Conservation (phyloP, 129 eudicot species). For the Pittosporum tobira region DNA sequence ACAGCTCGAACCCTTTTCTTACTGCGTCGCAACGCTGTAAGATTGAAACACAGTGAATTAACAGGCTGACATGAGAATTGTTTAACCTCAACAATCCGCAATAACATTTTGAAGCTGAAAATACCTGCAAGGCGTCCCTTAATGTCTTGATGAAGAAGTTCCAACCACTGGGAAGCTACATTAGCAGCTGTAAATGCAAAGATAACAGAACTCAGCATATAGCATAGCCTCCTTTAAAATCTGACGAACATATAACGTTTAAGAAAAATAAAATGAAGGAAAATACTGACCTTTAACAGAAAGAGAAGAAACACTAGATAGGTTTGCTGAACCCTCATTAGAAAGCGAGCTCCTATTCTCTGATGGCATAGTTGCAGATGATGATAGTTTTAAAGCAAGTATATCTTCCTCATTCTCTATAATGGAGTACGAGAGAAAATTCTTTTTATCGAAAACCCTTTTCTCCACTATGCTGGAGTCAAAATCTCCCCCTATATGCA, state of each 20-base stretch:
- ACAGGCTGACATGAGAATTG: not conserved
- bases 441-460: not conserved
- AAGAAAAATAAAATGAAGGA: not conserved
- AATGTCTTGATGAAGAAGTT: constrained; percentile 73
- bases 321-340: constrained; percentile 51
- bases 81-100: not conserved
- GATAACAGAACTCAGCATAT: not conserved
- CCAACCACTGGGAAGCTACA: constrained; percentile 89
- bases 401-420: constrained; percentile 31
- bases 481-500: constrained; percentile 9
- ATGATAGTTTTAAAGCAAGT: constrained; percentile 52
- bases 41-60: not conserved
- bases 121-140: constrained; percentile 85
- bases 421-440: constrained; percentile 5
- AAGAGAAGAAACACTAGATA: constrained; percentile 55
- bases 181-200: constrained; percentile 54
- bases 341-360: constrained; percentile 50
- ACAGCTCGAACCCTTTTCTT: constrained; percentile 74
- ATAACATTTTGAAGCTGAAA: not conserved
- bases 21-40: constrained; percentile 72
- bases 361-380: constrained; percentile 39
- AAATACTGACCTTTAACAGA: constrained; percentile 60
- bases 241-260: not conserved
- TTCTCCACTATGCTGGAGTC: constrained; percentile 20
- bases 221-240: not conserved